Evolutionary conservation across 805 yeast genomes (phyloP).

Genomic region (Ogataea degrootiae): DNA sequence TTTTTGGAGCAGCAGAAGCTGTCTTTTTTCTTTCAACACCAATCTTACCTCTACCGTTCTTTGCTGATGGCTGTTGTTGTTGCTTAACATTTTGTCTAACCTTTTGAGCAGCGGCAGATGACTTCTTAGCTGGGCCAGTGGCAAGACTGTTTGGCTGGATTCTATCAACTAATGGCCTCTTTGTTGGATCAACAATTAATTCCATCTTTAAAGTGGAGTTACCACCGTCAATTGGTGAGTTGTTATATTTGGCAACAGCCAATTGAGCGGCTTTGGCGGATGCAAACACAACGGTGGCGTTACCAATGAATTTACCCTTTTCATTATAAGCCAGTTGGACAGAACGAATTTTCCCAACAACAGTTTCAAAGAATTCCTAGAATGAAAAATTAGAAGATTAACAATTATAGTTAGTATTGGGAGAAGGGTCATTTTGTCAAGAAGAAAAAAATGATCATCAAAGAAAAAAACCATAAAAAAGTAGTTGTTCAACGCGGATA

Average conservation of each 20-base stretch:
- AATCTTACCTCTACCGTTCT: conserved; percentile 1
- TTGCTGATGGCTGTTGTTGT: conserved; percentile 37
- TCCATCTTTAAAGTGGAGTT: conserved; percentile 70
- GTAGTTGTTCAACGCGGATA: no score
- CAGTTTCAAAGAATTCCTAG: conserved; percentile 84
- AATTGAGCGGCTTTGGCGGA: conserved; percentile 62
- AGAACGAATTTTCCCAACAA: conserved; percentile 78
- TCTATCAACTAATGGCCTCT: conserved; percentile 70
- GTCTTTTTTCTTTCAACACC: conserved; percentile 42
- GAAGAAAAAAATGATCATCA: background rate
- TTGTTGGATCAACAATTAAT: conserved; percentile 79
- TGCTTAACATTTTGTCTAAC: conserved; percentile 6
- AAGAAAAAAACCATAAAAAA: no score
- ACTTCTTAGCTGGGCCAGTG: conserved; percentile 5
- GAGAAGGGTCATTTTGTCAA: background rate
- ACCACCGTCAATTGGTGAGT: conserved; percentile 92
- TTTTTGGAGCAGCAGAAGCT: conserved; percentile 32
- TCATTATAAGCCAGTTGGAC: conserved; percentile 76
- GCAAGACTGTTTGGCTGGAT: conserved; percentile 44
- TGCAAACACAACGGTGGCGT: conserved; percentile 80
- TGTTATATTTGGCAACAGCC: conserved; percentile 82
- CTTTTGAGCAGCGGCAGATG: conserved; percentile 12
- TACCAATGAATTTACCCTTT: conserved; percentile 87
- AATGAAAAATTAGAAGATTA: background rate
- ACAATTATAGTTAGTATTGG: conserved; percentile 1